Evolutionary conservation across 1,139 yeast genomes (phyloP).

Genomic region (Kodamaea plutei): DNA sequence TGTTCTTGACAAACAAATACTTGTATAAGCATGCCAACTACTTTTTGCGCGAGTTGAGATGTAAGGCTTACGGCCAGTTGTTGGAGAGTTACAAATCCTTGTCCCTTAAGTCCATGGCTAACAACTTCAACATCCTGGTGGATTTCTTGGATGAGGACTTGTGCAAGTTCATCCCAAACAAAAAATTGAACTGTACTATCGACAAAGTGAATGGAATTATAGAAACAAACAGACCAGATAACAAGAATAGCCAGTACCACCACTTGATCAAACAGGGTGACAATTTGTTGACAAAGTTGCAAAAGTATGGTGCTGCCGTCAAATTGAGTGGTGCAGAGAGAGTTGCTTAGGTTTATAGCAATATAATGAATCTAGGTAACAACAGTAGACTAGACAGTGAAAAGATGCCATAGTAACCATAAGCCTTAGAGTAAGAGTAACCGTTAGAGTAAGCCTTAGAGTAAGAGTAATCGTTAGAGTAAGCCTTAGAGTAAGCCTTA

Average conservation of each 20-base stretch:
- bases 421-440: no score
- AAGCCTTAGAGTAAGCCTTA: no score
- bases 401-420: no score
- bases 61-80: constrained; percentile 92
- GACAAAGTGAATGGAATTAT: constrained; percentile 95
- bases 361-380: no score
- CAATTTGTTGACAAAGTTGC: constrained; percentile 84
- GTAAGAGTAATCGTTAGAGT: no score
- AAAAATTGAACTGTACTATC: constrained; percentile 90
- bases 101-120: constrained; percentile 89
- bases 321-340: constrained; percentile 89
- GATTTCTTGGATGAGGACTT: constrained; percentile 81
- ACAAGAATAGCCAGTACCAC: constrained; percentile 92
- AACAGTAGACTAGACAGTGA: no score
- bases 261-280: constrained; percentile 89
- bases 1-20: constrained; percentile 71
- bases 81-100: constrained; percentile 91
- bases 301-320: constrained; percentile 96
- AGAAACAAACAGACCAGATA: constrained; percentile 94
- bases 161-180: constrained; percentile 87
- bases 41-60: constrained; percentile 88
- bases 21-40: constrained; percentile 75
- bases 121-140: constrained; percentile 81
- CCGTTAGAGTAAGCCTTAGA: no score
- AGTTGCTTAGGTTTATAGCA: constrained; percentile 33